Base-by-base conservation (phyloP, 805 yeast species). In the Yarrowia deformans region DNA sequence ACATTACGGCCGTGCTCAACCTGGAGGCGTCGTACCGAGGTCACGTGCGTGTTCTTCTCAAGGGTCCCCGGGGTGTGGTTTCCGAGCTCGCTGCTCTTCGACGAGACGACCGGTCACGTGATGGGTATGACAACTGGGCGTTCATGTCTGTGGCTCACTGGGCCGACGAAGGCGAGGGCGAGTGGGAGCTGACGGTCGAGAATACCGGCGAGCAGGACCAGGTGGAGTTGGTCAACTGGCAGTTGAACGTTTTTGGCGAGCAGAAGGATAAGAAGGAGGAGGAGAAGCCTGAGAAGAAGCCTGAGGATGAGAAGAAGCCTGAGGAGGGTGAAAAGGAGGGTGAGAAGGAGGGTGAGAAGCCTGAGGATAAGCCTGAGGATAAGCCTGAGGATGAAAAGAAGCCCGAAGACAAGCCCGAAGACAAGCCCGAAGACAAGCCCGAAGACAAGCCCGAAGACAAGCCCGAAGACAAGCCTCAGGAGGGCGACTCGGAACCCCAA, bases 81-180 rank as follows among this genome's bases (percentile, higher is more conserved):
- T 91, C 97, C 19, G 85, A 87, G 55, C 82, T 95, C 70, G 97
- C 95, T 0, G 84, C 87, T 32, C 82, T 83, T 19, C 84, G 99
- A 73, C 79, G 79, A 8, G 72, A 79, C 19, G 99, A 95, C 77
- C 72, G 69, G 9, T 82, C 87, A 7, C 71, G 73, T 1, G 81
- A 76, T 0, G 97, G 97, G 0, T 90, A 91, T 72, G 73, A 76
- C 6, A 83, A 90, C 73, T 95, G 99, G 99, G 90, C 91, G 1
- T 95, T 95, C 76, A 91, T 93, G 91, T 85, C 94, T 12, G 98
- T 95, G n/a, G 98, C 97, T 0, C 98, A 95, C 77, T 95, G 98
- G 98, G 97, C 97, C 48, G 93, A 89, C 73, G 61, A 76, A 1
- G 94, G 93, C 2, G 78, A 79, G 34, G 99, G 99, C 12, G 86